Evolutionary conservation across 1,284 basidiomycete species (phyloP).

Genomic region (Rhizoctonia solani): DNA sequence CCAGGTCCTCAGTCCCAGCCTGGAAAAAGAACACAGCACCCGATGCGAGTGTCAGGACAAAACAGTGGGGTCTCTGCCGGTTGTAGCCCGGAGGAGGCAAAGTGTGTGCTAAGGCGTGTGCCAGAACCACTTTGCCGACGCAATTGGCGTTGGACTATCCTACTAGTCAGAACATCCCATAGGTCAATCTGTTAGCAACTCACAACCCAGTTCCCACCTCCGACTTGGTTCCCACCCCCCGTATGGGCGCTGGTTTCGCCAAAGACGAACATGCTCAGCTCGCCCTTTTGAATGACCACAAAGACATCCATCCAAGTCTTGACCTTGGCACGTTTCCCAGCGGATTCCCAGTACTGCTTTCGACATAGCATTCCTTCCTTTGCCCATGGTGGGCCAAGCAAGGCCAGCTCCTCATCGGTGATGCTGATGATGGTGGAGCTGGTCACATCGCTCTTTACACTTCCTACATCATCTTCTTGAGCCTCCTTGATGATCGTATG

Average conservation of each 20-base stretch:
- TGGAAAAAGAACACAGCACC: constrained; percentile 96
- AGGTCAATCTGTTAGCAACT: constrained; percentile 45
- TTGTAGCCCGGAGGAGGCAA: constrained; percentile 92
- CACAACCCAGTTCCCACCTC: constrained; percentile 97
- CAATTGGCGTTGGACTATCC: constrained; percentile 76
- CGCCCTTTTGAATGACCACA: constrained; percentile 91
- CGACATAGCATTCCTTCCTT: constrained; percentile 95
- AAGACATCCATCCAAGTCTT: constrained; percentile 93
- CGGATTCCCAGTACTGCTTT: constrained; percentile 91
- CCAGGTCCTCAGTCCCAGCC: constrained; percentile 95
- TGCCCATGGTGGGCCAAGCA: constrained; percentile 96
- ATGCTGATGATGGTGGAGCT: constrained; percentile 75
- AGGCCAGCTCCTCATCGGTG: constrained; percentile 90
- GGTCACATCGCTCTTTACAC: constrained; percentile 64
- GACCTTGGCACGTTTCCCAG: constrained; percentile 79
- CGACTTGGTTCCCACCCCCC: constrained; percentile 64
- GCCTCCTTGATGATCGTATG: constrained; percentile 95
- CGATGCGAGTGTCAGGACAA: constrained; percentile 88
- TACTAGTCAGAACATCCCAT: not conserved
- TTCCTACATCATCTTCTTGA: constrained; percentile 87
- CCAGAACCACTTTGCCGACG: constrained; percentile 78
- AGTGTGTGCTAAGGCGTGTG: constrained; percentile 86
- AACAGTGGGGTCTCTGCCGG: constrained; percentile 86
- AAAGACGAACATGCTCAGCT: constrained; percentile 93
- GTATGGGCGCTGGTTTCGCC: constrained; percentile 59